A percentile compares a stretch with the other conserved stretches of the same genome.
These are phyloP conservation scores for Penicillium samsonianum DNA, from an alignment of 495 filamentous ascomycete genomes.

Conservation along the genomic window DNA sequence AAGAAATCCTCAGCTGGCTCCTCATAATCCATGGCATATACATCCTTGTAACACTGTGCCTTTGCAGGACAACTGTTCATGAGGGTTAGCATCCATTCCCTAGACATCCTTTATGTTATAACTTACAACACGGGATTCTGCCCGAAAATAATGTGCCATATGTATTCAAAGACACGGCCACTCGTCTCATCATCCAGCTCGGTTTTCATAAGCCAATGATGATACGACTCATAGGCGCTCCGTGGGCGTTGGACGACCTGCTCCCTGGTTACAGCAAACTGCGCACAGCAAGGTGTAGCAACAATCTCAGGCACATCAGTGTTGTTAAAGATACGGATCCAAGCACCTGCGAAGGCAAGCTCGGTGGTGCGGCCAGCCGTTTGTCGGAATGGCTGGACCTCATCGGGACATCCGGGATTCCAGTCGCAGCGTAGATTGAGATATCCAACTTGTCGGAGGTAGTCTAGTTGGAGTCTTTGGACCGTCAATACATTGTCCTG, in stretches of 20 bases:
- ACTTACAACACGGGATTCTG: conserved; percentile 42
- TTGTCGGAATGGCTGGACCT: conserved; percentile 40
- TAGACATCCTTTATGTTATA: not conserved
- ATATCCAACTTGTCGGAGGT: conserved; percentile 47
- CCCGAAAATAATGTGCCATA: conserved; percentile 70
- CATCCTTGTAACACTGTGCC: conserved; percentile 33
- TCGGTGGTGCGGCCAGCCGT: conserved; percentile 24
- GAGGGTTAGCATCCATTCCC: conserved; percentile 7
- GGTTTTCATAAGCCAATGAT: conserved; percentile 63
- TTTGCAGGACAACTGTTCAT: conserved; percentile 35
- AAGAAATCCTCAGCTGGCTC: conserved; percentile 8
- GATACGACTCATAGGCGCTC: conserved; percentile 55
- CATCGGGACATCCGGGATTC: conserved; percentile 47
- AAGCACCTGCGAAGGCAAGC: conserved; percentile 35
- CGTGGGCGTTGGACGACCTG: conserved; percentile 49
- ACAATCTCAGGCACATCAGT: conserved; percentile 48
- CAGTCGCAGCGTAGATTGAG: conserved; percentile 51
- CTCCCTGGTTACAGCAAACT: conserved; percentile 64
- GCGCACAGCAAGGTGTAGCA: conserved; percentile 63
- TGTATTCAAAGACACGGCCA: conserved; percentile 68
- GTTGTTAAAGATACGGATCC: conserved; percentile 49
- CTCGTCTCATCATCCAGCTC: conserved; percentile 55
- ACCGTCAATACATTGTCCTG: conserved; percentile 47
- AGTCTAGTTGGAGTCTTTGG: conserved; percentile 40
- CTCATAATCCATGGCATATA: conserved; percentile 30